A percentile compares a stretch with the other conserved stretches of the same genome.
phyloP scores from a whole-genome alignment of 2,329 filamentous ascomycete species.

The Dryadomyces quercivorus region DNA sequence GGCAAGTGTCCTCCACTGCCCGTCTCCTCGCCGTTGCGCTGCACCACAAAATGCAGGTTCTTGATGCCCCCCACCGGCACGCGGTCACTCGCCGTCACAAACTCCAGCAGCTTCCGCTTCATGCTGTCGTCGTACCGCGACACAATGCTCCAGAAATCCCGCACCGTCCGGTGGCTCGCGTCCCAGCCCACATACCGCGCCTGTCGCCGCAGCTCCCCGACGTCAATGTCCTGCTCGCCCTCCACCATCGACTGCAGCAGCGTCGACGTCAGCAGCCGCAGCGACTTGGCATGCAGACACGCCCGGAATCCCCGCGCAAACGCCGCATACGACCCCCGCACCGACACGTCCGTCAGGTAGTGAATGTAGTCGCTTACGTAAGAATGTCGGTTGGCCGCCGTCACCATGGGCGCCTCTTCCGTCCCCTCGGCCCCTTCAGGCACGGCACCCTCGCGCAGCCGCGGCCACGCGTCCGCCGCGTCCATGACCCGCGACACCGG shows the following conservation, averaged over 20 bases:
- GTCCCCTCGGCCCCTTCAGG: too few relatives aligned
- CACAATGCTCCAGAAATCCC: slow-evolving; percentile 77
- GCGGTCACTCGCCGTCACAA: slow-evolving; percentile 86
- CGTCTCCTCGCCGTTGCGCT: slow-evolving; percentile 58
- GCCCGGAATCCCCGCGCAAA: slow-evolving; percentile 72
- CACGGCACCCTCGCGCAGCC: slow-evolving; percentile 30
- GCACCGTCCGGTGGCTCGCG: slow-evolving; percentile 53
- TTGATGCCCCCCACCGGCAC: slow-evolving; percentile 78
- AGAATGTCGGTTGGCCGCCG: slow-evolving; percentile 60
- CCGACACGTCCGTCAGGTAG: slow-evolving; percentile 68
- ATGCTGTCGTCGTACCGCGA: slow-evolving; percentile 53
- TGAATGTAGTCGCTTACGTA: slow-evolving; percentile 78
- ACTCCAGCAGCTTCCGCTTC: slow-evolving; percentile 71
- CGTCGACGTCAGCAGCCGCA: slow-evolving; percentile 58
- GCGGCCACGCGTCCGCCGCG: slow-evolving; percentile 36
- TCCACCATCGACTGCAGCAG: slow-evolving; percentile 71
- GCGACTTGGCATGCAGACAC: slow-evolving; percentile 57
- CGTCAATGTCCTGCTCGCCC: slow-evolving; percentile 69
- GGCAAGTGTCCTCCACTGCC: slow-evolving; percentile 50
- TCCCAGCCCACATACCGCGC: slow-evolving; percentile 76
- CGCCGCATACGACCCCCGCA: slow-evolving; percentile 65
- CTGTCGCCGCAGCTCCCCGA: slow-evolving; percentile 56
- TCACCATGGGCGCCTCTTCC: slow-evolving; percentile 68
- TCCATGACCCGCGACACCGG: slow-evolving; percentile 47
- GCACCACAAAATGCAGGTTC: slow-evolving; percentile 73